Percentiles rank a stretch among this genome's conserved stretches.
Conservation (phyloP, 2,329 filamentous ascomycete species). For the Chalaropsis ovoidea region DNA sequence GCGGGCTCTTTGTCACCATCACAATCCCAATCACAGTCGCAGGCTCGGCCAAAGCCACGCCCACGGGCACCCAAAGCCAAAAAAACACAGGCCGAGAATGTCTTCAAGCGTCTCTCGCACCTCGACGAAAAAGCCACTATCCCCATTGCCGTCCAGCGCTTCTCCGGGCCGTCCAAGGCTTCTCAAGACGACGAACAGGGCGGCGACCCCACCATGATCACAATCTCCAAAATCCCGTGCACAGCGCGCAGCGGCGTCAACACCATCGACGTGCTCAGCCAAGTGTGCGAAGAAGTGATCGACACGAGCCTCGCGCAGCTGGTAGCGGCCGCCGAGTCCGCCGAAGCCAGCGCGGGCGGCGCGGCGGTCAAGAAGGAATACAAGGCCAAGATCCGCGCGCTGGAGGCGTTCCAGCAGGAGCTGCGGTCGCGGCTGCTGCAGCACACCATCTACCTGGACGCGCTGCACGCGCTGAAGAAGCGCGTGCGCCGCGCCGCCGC, state of each 20-base stretch:
- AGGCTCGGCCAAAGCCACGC: neutral
- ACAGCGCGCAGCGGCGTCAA: constrained; percentile 48
- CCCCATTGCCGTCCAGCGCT: constrained; percentile 52
- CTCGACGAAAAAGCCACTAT: constrained; percentile 32
- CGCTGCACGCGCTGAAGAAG: constrained; percentile 47
- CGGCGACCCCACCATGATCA: constrained; percentile 36
- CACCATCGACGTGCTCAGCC: constrained; percentile 50
- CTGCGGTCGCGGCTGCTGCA: constrained; percentile 46
- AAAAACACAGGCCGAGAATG: constrained; percentile 16
- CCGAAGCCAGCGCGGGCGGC: constrained; percentile 34
- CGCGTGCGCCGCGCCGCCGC: constrained; percentile 48
- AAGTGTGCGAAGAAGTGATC: constrained; percentile 52
- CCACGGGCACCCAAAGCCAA: constrained; percentile 27
- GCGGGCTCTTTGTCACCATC: constrained; percentile 16
- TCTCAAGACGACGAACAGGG: constrained; percentile 33
- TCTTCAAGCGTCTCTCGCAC: constrained; percentile 12
- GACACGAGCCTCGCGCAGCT: constrained; percentile 42
- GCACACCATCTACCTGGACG: constrained; percentile 52
- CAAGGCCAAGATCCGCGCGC: constrained; percentile 44
- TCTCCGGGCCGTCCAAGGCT: constrained; percentile 39
- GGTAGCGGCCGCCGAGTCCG: constrained; percentile 34
- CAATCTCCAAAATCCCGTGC: constrained; percentile 45
- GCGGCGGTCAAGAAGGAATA: constrained; percentile 41
- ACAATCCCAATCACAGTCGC: constrained; percentile 16
- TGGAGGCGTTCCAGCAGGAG: constrained; percentile 51